Percentiles rank a stretch among this genome's conserved stretches.
phyloP scores from a whole-genome alignment of 208 protist genomes.

The Trypanosoma rangeli region DNA sequence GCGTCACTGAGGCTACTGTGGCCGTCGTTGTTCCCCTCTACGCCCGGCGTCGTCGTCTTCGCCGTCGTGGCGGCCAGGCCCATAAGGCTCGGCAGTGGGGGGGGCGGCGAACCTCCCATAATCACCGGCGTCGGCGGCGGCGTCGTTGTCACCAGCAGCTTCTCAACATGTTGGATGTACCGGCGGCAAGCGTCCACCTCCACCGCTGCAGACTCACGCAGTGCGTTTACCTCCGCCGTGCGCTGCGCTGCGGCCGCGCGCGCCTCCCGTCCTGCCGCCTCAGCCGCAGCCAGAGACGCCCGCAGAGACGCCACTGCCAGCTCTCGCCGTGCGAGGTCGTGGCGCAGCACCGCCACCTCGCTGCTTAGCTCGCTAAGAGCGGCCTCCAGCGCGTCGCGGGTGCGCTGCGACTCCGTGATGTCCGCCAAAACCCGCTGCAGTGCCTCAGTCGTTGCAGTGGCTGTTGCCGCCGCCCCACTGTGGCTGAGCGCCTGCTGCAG shows the following conservation, averaged over 20 bases:
- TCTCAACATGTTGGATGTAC: constrained; percentile 6
- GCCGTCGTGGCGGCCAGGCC: neutral
- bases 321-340: neutral
- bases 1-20: neutral
- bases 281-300: neutral
- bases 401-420: constrained; percentile 2
- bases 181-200: constrained; percentile 5
- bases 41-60: neutral
- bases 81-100: neutral
- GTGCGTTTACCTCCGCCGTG: neutral
- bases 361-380: constrained; percentile 37
- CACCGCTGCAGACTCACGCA: constrained; percentile 4
- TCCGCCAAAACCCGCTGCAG: neutral
- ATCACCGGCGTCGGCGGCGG: too few species aligned
- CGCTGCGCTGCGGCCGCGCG: neutral
- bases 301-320: constrained; percentile 1
- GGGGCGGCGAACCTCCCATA: constrained; percentile 1
- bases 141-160: neutral
- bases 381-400: constrained; percentile 28
- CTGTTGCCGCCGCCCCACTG: too few species aligned
- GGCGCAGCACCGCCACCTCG: constrained; percentile 29
- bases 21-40: neutral
- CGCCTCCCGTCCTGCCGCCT: neutral
- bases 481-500: neutral
- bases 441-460: too few species aligned